Percentiles rank a stretch among this genome's conserved stretches.
Conservation (phyloP, 2,329 filamentous ascomycete species). For the Colletotrichum sp. region DNA sequence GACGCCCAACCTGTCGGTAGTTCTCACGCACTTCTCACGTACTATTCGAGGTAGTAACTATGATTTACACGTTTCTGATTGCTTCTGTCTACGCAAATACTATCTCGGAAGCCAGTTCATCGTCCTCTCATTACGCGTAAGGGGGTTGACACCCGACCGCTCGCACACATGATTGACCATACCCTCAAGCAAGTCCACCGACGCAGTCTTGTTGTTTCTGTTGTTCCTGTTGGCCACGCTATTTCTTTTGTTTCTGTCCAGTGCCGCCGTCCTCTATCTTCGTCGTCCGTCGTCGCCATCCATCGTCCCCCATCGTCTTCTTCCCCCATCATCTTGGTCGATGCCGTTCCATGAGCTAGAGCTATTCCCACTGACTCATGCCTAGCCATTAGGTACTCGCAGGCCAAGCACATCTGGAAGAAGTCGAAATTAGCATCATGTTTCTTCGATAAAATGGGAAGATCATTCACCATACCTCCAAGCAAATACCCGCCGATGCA, state of each 20-base stretch:
- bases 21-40: neutral
- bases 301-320: neutral
- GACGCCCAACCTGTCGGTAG: neutral
- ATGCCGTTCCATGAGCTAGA: neutral
- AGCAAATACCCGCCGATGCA: neutral
- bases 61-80: neutral
- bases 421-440: neutral
- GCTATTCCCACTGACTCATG: fast-evolving
- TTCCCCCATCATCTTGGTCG: neutral
- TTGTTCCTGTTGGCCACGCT: neutral
- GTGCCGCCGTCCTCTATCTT: too few relatives aligned
- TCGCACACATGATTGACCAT: neutral
- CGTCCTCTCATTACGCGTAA: neutral
- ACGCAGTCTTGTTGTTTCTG: neutral
- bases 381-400: neutral
- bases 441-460: neutral
- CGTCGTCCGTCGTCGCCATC: neutral
- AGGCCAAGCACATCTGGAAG: neutral
- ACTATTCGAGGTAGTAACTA: neutral
- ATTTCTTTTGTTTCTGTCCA: neutral
- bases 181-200: too few relatives aligned
- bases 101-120: neutral
- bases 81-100: neutral
- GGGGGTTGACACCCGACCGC: neutral
- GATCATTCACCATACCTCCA: neutral